Percentiles rank a stretch among this genome's conserved stretches.
These are phyloP conservation scores for Mikania micrantha DNA, from an alignment of 129 eudicot species.

Conservation along the genomic window DNA sequence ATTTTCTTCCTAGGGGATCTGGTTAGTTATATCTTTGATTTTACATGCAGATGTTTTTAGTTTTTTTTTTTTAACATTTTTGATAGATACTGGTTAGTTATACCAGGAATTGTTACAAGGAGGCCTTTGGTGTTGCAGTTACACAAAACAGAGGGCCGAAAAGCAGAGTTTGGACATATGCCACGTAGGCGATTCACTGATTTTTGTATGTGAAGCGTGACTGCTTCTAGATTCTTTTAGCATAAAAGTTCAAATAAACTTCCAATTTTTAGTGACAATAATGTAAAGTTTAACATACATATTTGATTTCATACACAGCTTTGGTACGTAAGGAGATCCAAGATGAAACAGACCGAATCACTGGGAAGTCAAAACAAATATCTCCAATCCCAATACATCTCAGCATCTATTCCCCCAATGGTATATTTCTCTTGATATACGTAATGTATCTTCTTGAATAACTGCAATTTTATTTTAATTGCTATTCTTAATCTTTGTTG, in stretches of 20 bases:
- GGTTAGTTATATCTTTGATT: conserved; percentile 25
- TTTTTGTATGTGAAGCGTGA: conserved; percentile 47
- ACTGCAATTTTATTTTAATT: neutral
- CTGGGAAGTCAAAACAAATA: conserved; percentile 84
- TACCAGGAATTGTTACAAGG: conserved; percentile 89
- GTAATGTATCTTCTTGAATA: neutral
- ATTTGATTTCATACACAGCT: conserved; percentile 30
- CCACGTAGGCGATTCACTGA: conserved; percentile 73
- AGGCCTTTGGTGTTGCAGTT: conserved; percentile 88
- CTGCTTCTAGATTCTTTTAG: neutral
- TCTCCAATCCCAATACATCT: conserved; percentile 98
- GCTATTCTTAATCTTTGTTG: neutral
- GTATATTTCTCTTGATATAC: too few species aligned
- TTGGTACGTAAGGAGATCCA: conserved; percentile 89
- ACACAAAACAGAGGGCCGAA: conserved; percentile 64
- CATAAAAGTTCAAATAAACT: neutral
- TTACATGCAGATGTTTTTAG: neutral
- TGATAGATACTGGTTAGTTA: too few species aligned
- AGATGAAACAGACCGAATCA: conserved; percentile 95
- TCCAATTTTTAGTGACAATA: conserved; percentile 2
- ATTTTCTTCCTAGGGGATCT: conserved; percentile 55
- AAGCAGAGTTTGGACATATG: conserved; percentile 81
- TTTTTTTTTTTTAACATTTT: neutral
- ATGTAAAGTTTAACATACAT: neutral
- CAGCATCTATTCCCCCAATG: conserved; percentile 88